Evolutionary conservation across 208 protist species (phyloP).

Genomic region (Leishmania lainsoni): DNA sequence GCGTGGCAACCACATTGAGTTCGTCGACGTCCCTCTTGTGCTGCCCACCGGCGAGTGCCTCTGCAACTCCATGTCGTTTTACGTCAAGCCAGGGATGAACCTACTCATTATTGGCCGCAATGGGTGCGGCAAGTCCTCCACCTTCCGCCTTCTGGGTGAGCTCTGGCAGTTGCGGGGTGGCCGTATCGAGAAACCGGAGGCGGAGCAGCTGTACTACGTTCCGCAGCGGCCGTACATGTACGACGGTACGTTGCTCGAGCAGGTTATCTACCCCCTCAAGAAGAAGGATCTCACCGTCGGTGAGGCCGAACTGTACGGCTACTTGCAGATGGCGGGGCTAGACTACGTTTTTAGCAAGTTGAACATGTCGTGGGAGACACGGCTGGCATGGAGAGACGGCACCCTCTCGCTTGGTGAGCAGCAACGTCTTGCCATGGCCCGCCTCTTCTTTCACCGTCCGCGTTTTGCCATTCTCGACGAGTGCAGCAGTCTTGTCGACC

Average conservation of each 20-base stretch:
- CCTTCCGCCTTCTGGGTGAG: constrained; percentile 80
- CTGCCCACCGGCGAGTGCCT: constrained; percentile 66
- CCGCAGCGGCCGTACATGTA: constrained; percentile 88
- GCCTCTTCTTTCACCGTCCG: constrained; percentile 88
- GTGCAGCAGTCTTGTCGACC: constrained; percentile 82
- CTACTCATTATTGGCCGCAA: constrained; percentile 92
- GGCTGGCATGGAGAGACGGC: constrained; percentile 54
- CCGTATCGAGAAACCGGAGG: constrained; percentile 66
- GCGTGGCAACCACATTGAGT: constrained; percentile 80
- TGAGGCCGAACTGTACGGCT: constrained; percentile 61
- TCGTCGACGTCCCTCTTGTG: constrained; percentile 69
- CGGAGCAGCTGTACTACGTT: constrained; percentile 85
- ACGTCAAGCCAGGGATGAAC: constrained; percentile 82
- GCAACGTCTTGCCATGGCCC: constrained; percentile 88
- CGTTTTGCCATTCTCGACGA: constrained; percentile 92
- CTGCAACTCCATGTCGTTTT: constrained; percentile 69
- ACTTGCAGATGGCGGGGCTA: constrained; percentile 70
- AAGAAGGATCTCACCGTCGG: constrained; percentile 49
- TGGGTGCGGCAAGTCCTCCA: constrained; percentile 91
- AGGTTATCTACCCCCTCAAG: constrained; percentile 88
- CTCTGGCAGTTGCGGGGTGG: constrained; percentile 80
- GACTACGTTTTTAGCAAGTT: constrained; percentile 57
- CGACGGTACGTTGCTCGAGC: constrained; percentile 81
- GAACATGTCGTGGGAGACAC: constrained; percentile 67
- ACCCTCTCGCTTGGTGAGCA: constrained; percentile 82